phyloP scores from a whole-genome alignment of 1,139 yeast species.

The Suzukiozyma palmioleophila region DNA sequence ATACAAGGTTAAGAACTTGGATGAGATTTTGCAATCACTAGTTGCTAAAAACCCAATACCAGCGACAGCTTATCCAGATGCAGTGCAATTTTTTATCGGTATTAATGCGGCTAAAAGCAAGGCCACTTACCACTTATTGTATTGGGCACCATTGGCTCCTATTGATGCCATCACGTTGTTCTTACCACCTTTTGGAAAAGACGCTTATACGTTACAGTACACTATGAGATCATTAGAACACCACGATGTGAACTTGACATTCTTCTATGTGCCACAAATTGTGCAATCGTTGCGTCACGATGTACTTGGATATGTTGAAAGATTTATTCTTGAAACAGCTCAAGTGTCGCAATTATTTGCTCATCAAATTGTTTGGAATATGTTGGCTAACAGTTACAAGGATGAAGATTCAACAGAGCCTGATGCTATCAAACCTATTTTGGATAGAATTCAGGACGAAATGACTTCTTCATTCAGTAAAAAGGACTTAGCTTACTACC shows the following conservation, averaged over 20 bases:
- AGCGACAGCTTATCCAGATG: constrained; percentile 59
- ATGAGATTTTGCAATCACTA: constrained; percentile 42
- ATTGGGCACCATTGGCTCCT: constrained; percentile 79
- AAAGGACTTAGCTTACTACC: constrained; percentile 64
- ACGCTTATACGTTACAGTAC: constrained; percentile 73
- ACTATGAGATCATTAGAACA: constrained; percentile 87
- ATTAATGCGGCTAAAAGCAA: constrained; percentile 36
- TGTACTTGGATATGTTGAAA: constrained; percentile 75
- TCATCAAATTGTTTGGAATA: constrained; percentile 98
- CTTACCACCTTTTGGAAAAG: constrained; percentile 66
- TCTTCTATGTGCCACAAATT: constrained; percentile 96
- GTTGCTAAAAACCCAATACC: constrained; percentile 55
- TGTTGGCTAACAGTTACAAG: constrained; percentile 86
- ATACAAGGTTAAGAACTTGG: constrained; percentile 40
- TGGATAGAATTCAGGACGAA: constrained; percentile 67
- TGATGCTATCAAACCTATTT: constrained; percentile 76
- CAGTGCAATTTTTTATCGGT: constrained; percentile 55
- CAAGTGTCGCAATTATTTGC: constrained; percentile 88
- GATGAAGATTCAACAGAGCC: constrained; percentile 84
- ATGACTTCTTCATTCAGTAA: constrained; percentile 62
- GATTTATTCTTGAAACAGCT: constrained; percentile 89
- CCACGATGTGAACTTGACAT: constrained; percentile 83
- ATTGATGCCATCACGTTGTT: constrained; percentile 83
- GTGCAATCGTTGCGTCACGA: constrained; percentile 90
- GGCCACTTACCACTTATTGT: constrained; percentile 45